Evolutionary conservation across 2,329 filamentous ascomycete species (phyloP).

Genomic region (Penicillium sp.): DNA sequence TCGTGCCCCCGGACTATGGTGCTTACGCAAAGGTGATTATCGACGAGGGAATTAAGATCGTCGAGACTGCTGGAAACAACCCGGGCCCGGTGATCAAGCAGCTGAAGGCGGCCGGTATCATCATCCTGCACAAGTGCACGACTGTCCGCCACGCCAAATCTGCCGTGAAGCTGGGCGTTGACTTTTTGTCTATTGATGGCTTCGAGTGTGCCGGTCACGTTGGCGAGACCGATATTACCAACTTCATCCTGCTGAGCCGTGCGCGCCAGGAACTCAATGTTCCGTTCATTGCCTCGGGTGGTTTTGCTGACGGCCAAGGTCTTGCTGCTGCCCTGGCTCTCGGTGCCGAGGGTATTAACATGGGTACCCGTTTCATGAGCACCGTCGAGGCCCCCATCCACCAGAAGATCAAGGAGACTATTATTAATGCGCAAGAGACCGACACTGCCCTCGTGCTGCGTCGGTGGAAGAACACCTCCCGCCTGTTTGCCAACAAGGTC

Average conservation of each 20-base stretch:
- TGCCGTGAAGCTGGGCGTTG: slow-evolving; percentile 88
- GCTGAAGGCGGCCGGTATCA: slow-evolving; percentile 74
- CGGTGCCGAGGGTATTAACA: slow-evolving; percentile 92
- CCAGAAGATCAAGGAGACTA: slow-evolving; percentile 85
- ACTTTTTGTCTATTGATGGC: slow-evolving; percentile 94
- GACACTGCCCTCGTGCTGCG: slow-evolving; percentile 85
- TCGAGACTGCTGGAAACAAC: slow-evolving; percentile 87
- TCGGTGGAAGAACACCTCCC: slow-evolving; percentile 86
- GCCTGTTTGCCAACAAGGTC: slow-evolving; percentile 88
- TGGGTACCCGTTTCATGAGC: slow-evolving; percentile 98
- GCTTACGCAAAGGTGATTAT: slow-evolving; percentile 91
- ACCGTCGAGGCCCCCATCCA: slow-evolving; percentile 92
- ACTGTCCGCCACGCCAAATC: slow-evolving; percentile 89
- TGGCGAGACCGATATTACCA: slow-evolving; percentile 52
- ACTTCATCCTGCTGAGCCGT: slow-evolving; percentile 65
- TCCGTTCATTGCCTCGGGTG: slow-evolving; percentile 93
- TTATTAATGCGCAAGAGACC: slow-evolving; percentile 81
- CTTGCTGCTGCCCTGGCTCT: slow-evolving; percentile 85
- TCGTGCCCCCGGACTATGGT: slow-evolving; percentile 85
- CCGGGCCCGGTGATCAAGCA: slow-evolving; percentile 86
- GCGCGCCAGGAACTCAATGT: slow-evolving; percentile 78
- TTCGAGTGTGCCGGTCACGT: slow-evolving; percentile 85
- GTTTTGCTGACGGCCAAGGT: slow-evolving; percentile 91
- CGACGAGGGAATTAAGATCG: slow-evolving; percentile 84
- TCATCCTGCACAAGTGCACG: slow-evolving; percentile 94